Conservation (phyloP, 768 basidiomycete genomes). For the Sistotremastrum suecicum region DNA sequence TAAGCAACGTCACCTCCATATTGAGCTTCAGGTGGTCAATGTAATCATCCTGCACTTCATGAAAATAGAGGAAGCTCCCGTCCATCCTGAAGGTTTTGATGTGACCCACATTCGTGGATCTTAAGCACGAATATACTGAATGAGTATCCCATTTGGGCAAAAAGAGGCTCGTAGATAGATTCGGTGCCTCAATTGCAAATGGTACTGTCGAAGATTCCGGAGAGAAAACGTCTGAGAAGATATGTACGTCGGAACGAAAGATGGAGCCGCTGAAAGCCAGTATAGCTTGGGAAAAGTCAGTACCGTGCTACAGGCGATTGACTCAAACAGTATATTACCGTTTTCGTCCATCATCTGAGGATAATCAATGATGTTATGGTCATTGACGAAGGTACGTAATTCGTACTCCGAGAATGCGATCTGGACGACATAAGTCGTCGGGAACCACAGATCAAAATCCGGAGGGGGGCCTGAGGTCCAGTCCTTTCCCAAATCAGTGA, state of each 20-base stretch:
- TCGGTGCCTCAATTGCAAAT: slow-evolving; percentile 47
- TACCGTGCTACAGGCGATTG: background rate
- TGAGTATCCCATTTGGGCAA: slow-evolving; percentile 88
- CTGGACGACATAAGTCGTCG: slow-evolving; percentile 61
- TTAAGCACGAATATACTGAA: slow-evolving; percentile 46
- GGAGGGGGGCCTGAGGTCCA: slow-evolving; percentile 76
- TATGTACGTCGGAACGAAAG: slow-evolving; percentile 34
- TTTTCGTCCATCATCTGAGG: slow-evolving; percentile 75
- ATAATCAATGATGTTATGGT: slow-evolving; percentile 93
- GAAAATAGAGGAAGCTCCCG: slow-evolving; percentile 64
- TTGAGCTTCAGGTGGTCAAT: slow-evolving; percentile 66
- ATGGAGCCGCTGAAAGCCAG: slow-evolving; percentile 48
- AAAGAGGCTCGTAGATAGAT: slow-evolving; percentile 42
- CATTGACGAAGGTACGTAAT: slow-evolving; percentile 76
- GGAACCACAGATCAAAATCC: slow-evolving; percentile 73
- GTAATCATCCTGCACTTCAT: slow-evolving; percentile 50
- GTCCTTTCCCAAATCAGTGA: slow-evolving; percentile 85
- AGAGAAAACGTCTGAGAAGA: slow-evolving; percentile 60
- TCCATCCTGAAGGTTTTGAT: slow-evolving; percentile 40
- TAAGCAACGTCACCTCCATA: slow-evolving; percentile 34
- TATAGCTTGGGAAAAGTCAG: slow-evolving; percentile 36
- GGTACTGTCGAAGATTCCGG: slow-evolving; percentile 54
- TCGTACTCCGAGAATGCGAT: slow-evolving; percentile 63
- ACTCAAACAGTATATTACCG: slow-evolving; percentile 28
- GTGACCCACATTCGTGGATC: slow-evolving; percentile 48